phyloP scores from a whole-genome alignment of 495 filamentous ascomycete genomes.

The Poronia punctata region DNA sequence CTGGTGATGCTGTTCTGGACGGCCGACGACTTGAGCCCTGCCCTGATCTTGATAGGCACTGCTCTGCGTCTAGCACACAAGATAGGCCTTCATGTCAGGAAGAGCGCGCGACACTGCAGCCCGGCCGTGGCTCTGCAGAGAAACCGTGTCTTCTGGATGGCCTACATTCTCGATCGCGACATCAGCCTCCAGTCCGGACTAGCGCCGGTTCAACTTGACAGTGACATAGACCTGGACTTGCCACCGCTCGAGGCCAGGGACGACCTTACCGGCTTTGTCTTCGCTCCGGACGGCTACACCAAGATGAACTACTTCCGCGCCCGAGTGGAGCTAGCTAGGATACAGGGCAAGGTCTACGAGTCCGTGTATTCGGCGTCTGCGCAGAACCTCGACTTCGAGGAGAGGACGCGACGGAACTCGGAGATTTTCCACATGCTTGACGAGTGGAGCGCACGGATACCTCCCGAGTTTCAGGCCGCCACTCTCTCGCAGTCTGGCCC shows the following conservation, averaged over 20 bases:
- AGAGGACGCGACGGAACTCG: not conserved
- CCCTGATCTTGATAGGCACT: constrained; percentile 4
- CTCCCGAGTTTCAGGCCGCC: not conserved
- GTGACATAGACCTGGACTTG: constrained; percentile 10
- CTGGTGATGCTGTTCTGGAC: constrained; percentile 4
- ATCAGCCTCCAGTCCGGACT: constrained; percentile 1
- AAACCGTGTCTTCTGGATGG: constrained; percentile 11
- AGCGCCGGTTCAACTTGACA: constrained; percentile 2
- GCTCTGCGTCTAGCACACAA: constrained; percentile 9
- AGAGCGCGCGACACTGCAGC: not conserved
- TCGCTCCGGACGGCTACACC: not conserved
- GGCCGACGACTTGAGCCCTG: not conserved
- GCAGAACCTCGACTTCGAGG: not conserved
- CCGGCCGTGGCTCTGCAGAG: not conserved
- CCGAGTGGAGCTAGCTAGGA: constrained; percentile 3
- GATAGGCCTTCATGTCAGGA: constrained; percentile 5
- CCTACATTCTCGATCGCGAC: constrained; percentile 11
- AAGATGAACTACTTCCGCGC: constrained; percentile 9
- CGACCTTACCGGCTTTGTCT: constrained; percentile 2
- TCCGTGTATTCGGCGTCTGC: constrained; percentile 3
- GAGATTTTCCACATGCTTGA: not conserved
- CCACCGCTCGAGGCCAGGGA: constrained; percentile 2
- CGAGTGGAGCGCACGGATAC: constrained; percentile 2
- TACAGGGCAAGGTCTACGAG: constrained; percentile 14
- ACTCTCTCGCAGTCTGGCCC: not conserved